A percentile compares a stretch with the other conserved stretches of the same genome.
These are phyloP conservation scores for Globisporangium iwayamae DNA, from an alignment of 352 stramenopile genomes.

Conservation along the genomic window DNA sequence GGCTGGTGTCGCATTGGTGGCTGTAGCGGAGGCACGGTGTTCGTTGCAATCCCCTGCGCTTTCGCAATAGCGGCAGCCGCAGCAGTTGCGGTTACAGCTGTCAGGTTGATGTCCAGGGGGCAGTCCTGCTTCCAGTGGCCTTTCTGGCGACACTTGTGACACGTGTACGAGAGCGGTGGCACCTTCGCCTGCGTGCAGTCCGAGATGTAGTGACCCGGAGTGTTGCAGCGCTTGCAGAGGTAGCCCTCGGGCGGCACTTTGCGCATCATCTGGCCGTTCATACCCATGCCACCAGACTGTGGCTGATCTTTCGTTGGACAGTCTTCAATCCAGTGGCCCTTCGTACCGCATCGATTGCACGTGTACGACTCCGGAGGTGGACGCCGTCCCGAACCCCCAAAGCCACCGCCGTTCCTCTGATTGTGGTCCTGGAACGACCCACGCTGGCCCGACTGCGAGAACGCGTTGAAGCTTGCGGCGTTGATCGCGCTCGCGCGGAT, in stretches of 20 bases:
- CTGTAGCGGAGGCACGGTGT: conserved; percentile 1
- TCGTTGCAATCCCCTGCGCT: conserved; percentile 17
- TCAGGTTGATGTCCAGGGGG: conserved; percentile 64
- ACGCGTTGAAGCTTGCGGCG: conserved; percentile 67
- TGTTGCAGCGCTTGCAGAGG: conserved; percentile 85
- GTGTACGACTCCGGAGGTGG: conserved; percentile 82
- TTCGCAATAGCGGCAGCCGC: conserved; percentile 20
- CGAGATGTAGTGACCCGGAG: conserved; percentile 83
- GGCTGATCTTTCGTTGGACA: conserved; percentile 81
- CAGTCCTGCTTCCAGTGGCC: conserved; percentile 88
- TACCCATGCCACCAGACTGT: conserved; percentile 13
- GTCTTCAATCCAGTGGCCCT: conserved; percentile 87
- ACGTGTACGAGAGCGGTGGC: conserved; percentile 75
- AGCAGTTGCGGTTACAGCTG: conserved; percentile 40
- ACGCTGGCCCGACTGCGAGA: conserved; percentile 34
- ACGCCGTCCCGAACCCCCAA: conserved; percentile 31
- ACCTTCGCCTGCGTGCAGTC: conserved; percentile 85
- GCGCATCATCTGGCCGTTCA: conserved; percentile 18
- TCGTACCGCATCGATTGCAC: conserved; percentile 83
- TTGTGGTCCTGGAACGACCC: conserved; percentile 18
- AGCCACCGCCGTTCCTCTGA: conserved; percentile 10
- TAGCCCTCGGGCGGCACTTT: conserved; percentile 75
- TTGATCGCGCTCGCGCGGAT: conserved; percentile 72
- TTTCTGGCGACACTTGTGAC: conserved; percentile 86
- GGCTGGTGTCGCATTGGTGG: conserved; percentile 1